Evolutionary conservation across 768 basidiomycete genomes (phyloP), one percentile per base, ranked within the genome.

Genomic region (Hericium coralloides): DNA sequence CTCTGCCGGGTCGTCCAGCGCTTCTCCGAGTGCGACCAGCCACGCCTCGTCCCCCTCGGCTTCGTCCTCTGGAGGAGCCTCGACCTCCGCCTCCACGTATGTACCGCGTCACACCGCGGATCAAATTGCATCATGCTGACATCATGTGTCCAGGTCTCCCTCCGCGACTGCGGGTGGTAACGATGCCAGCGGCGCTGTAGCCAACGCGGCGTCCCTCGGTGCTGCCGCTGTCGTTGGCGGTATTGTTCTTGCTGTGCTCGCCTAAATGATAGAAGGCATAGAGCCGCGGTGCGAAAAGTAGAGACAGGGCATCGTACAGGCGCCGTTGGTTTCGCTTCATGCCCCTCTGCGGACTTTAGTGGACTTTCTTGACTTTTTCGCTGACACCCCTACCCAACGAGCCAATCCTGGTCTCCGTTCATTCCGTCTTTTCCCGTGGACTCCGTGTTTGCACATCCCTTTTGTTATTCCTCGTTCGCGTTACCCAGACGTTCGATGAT

Each of bases 211-310:
- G n/a, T 57, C 61, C 18, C 57, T 63, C 9, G 77, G 74, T 43
- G 59, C 73, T 49, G 71, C 76, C 47, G 83, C 74, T 53, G 55
- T 68, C 50, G 22, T 72, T 53, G 69, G 70, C 38, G 75, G 65
- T 5, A 68, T 66, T n/a, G 59, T 73, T 36, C 75, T 66, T 54
- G 77, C 70, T 47, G 56, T 78, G 55, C 63, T 77, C 48, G 66
- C 70, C 39, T 79, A 65, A 71, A n/a, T 45, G 43, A 17, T 45
- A 45, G 43, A 5, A 15, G 7, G 31, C 31, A 31, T 9, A 31
- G 31, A 31, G 31, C 31, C 31, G 31, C 31, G 31, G 6, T 31
- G 31, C 10, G 31, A 31, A 31, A 31, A 31, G 31, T 31, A 31
- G 31, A 31, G 31, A 31, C 31, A 31, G 31, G 31, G 31, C 31